Evolutionary conservation across 495 filamentous ascomycete species (phyloP).

Genomic region (Venustampulla echinocandica): DNA sequence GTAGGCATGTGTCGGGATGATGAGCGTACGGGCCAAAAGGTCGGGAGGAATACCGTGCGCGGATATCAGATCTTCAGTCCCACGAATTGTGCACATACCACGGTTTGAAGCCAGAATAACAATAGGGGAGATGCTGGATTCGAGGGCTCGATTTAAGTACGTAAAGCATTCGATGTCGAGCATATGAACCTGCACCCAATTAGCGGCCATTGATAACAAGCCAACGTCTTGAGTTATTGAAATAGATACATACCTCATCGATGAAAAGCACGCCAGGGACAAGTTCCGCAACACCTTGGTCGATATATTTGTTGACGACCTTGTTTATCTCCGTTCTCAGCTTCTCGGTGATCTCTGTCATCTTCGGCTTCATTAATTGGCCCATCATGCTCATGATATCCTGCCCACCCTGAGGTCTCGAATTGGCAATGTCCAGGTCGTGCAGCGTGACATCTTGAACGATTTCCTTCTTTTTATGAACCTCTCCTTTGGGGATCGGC

Average conservation of each 20-base stretch:
- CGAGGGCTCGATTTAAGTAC: conserved; percentile 93
- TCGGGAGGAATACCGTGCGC: conserved; percentile 92
- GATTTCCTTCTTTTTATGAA: conserved; percentile 99
- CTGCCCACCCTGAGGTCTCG: conserved; percentile 88
- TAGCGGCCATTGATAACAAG: too few relatives aligned
- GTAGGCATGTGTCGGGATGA: conserved; percentile 88
- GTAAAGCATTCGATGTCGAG: conserved; percentile 98
- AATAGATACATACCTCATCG: conserved; percentile 64
- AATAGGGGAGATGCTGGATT: conserved; percentile 86
- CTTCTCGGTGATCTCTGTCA: conserved; percentile 98
- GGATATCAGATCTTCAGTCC: conserved; percentile 71
- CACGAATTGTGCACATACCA: conserved; percentile 80
- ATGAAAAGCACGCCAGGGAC: conserved; percentile 97
- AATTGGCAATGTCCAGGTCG: conserved; percentile 93
- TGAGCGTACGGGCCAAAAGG: conserved; percentile 83
- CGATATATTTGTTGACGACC: conserved; percentile 95
- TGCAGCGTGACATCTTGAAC: conserved; percentile 98
- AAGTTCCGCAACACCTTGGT: conserved; percentile 94
- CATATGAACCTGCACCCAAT: conserved; percentile 99
- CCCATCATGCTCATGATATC: conserved; percentile 99
- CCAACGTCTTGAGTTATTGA: background rate
- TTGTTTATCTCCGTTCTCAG: conserved; percentile 94
- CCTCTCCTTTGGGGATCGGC: conserved; percentile 94
- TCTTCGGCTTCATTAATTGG: conserved; percentile 96
- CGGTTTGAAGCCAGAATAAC: conserved; percentile 97